Base-by-base conservation (phyloP, 441 rosid genomes). In the Mallotus japonicus region DNA sequence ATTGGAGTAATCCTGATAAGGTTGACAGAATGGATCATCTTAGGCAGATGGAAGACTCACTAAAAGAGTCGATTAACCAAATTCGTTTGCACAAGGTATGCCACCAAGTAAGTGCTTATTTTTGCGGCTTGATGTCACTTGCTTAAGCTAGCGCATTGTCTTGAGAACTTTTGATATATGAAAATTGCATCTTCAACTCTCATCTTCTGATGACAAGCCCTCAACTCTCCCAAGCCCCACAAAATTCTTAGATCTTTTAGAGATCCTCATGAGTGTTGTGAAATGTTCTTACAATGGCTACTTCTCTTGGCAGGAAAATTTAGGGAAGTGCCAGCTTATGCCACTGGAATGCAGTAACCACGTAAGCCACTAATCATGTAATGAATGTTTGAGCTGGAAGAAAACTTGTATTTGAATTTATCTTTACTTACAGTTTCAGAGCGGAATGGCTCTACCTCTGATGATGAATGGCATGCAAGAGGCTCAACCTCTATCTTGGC, bases 11-110 rank as follows among this genome's bases (percentile, higher is more conserved):
- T 81, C 90, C 87, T 10, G 89, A 88, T 71, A 86, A 87, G 75
- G 78, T 93, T 81, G 90, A 91, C 72, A 89, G 76, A 78, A 66
- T 86, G 19, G 92, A 86, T 68, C 89, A 88, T 78, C 90, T 90
- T 69, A 68, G 76, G 71, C 87, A 85, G 81, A 87, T 93, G 93
- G 98, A 93, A 81, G 89, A 89, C 62, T 90, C 90, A 11, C 86
- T 91, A 34, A 83, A 86, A 67, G 86, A 87, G 71, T 91, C 95
- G 22, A 76, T 93, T 72, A 86, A 82, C 62, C 80, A 78, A 70
- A 75, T 91, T 69, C 84, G 61, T 64, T 51, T 79, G 55, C 90
- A 87, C 59, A 88, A 89, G 92, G 97, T 90, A 63, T 71, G 75
- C 9, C 63, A 42, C 71, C 53, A 8, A 8, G 20, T n/a, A 13